Evolutionary conservation across 805 yeast species (phyloP).

Genomic region (Candida nonsorbophila): DNA sequence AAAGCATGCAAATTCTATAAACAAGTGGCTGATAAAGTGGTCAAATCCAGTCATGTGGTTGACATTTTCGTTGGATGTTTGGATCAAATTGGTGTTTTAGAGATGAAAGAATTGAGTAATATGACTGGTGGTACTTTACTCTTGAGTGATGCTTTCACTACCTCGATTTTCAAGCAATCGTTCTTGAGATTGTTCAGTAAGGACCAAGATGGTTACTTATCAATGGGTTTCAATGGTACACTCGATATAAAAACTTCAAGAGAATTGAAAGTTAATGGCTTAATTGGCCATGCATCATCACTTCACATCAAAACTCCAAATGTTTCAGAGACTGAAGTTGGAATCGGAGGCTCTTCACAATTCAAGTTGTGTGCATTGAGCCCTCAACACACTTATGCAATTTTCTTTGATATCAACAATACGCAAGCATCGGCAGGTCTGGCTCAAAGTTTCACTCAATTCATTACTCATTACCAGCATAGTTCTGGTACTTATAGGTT

Average conservation of each 20-base stretch:
- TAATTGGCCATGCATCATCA: slow-evolving; percentile 59
- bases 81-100: slow-evolving; percentile 64
- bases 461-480: slow-evolving; percentile 58
- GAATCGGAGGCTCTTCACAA: slow-evolving; percentile 86
- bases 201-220: slow-evolving; percentile 28
- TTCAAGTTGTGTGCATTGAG: slow-evolving; percentile 69
- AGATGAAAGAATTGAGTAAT: slow-evolving; percentile 55
- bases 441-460: slow-evolving; percentile 41
- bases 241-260: slow-evolving; percentile 49
- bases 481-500: slow-evolving; percentile 52
- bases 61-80: slow-evolving; percentile 61
- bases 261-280: slow-evolving; percentile 51
- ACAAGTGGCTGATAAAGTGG: slow-evolving; percentile 42
- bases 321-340: slow-evolving; percentile 89
- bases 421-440: slow-evolving; percentile 20
- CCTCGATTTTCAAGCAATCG: slow-evolving; percentile 66
- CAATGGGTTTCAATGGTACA: slow-evolving; percentile 56
- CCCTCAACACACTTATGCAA: slow-evolving; percentile 55
- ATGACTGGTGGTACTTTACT: slow-evolving; percentile 61
- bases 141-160: slow-evolving; percentile 59
- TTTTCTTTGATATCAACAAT: slow-evolving; percentile 50
- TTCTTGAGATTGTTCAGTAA: slow-evolving; percentile 46
- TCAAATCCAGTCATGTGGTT: slow-evolving; percentile 48
- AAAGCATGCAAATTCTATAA: slow-evolving; percentile 44
- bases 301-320: slow-evolving; percentile 59